Evolutionary conservation across 2,329 filamentous ascomycete species (phyloP).

Genomic region (Ascochyta rabiei): DNA sequence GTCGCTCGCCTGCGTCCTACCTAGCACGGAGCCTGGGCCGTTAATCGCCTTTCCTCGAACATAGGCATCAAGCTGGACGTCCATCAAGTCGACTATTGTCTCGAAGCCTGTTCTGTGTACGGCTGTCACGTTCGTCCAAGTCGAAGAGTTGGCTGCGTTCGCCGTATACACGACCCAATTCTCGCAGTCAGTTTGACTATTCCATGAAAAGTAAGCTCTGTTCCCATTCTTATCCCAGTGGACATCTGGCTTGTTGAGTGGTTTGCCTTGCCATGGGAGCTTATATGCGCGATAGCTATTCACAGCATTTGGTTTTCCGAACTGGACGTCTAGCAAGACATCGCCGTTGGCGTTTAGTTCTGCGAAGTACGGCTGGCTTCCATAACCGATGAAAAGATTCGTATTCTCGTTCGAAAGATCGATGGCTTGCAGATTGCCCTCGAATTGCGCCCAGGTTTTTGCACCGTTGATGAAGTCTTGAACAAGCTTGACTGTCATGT

Average conservation of each 20-base stretch:
- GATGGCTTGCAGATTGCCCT: conserved; percentile 51
- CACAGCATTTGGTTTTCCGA: conserved; percentile 42
- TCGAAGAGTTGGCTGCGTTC: conserved; percentile 17
- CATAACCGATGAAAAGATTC: conserved; percentile 57
- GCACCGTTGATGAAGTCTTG: conserved; percentile 50
- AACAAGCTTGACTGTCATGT: conserved; percentile 53
- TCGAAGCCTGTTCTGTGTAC: conserved; percentile 23
- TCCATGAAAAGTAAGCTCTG: conserved; percentile 33
- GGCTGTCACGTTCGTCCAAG: conserved; percentile 19
- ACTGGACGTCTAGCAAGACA: conserved; percentile 51
- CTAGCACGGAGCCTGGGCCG: conserved; percentile 5
- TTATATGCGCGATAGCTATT: conserved; percentile 49
- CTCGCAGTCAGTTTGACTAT: conserved; percentile 35
- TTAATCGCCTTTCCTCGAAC: conserved; percentile 22
- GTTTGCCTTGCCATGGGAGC: conserved; percentile 27
- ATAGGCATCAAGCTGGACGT: conserved; percentile 11
- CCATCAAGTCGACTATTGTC: conserved; percentile 14
- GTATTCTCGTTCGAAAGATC: conserved; percentile 35
- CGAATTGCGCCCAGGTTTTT: conserved; percentile 45
- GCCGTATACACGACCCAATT: conserved; percentile 37
- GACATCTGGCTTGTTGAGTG: conserved; percentile 24
- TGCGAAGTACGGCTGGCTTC: conserved; percentile 55
- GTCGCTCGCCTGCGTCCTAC: conserved; percentile 18
- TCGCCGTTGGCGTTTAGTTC: conserved; percentile 52
- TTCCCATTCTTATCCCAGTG: conserved; percentile 17